phyloP scores from a whole-genome alignment of 192 early-diverging fungal species.

The Entomortierella beljakovae region DNA sequence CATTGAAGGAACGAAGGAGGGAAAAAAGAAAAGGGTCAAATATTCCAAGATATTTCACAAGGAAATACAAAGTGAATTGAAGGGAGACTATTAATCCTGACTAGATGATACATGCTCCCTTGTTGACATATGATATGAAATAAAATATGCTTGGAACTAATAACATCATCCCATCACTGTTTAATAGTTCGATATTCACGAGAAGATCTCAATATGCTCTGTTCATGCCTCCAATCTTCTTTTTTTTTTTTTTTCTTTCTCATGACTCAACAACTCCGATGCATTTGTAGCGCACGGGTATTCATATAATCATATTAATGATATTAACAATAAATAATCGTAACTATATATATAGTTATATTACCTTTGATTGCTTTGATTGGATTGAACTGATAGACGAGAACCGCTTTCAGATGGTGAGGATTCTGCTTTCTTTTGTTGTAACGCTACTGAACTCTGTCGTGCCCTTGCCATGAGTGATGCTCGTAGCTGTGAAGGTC shows the following conservation, averaged over 20 bases:
- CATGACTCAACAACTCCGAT: too few relatives aligned
- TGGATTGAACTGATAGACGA: conserved; percentile 31
- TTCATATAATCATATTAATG: not conserved
- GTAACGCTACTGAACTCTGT: conserved; percentile 9
- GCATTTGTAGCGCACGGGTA: not conserved
- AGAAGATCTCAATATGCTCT: conserved; percentile 1
- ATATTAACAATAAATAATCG: not conserved
- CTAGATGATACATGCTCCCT: not conserved
- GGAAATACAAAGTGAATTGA: not conserved
- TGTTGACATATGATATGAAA: not conserved
- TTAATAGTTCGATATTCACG: too few relatives aligned
- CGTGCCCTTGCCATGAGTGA: conserved; percentile 42
- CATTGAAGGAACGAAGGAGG: too few relatives aligned
- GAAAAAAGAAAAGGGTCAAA: too few relatives aligned
- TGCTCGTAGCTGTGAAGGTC: conserved; percentile 38
- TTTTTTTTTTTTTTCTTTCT: too few relatives aligned
- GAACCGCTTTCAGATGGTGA: conserved; percentile 18
- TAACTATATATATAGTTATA: not conserved
- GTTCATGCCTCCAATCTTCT: not conserved
- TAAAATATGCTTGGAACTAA: not conserved
- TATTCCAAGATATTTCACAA: not conserved
- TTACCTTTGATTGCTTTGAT: conserved; percentile 42
- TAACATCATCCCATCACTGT: conserved; percentile 10
- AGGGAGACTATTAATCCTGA: not conserved
- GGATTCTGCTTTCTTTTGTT: conserved; percentile 23